These are phyloP conservation scores for Zizania latifolia DNA, from an alignment of 176 grass and related monocot species.

Conservation along the genomic window DNA sequence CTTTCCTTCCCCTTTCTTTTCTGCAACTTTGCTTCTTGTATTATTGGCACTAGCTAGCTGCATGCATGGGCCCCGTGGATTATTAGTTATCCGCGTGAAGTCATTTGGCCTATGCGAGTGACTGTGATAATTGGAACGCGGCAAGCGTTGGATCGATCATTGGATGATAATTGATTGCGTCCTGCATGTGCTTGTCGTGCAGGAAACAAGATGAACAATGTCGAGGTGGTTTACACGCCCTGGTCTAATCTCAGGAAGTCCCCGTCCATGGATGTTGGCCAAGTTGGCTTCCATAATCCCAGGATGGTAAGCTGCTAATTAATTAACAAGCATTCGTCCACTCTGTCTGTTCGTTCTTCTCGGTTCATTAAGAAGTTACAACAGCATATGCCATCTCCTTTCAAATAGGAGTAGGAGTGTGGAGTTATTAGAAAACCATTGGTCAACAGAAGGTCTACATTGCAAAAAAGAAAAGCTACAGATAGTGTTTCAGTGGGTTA, in stretches of 20 bases:
- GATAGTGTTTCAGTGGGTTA: too few relatives aligned
- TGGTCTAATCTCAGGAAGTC: slow-evolving; percentile 97
- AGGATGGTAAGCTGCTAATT: slow-evolving; percentile 53
- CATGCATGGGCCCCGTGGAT: slow-evolving; percentile 11
- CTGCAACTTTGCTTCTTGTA: neutral
- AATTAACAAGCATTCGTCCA: neutral
- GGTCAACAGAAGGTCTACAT: too few relatives aligned
- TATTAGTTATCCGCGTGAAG: slow-evolving; percentile 10
- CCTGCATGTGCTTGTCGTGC: slow-evolving; percentile 34
- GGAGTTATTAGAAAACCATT: too few relatives aligned
- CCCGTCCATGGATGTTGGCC: slow-evolving; percentile 95
- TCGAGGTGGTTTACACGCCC: slow-evolving; percentile 89
- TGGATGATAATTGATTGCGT: neutral
- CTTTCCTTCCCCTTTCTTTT: neutral
- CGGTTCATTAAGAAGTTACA: neutral
- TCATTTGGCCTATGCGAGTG: slow-evolving; percentile 14
- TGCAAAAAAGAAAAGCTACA: too few relatives aligned
- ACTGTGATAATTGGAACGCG: slow-evolving; percentile 28
- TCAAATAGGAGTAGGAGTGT: too few relatives aligned
- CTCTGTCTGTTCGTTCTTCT: too few relatives aligned
- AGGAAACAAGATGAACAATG: slow-evolving; percentile 98
- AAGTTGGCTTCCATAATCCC: slow-evolving; percentile 89
- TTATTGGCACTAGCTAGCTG: slow-evolving; percentile 29
- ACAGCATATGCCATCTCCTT: too few relatives aligned
- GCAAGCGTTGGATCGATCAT: neutral